phyloP scores from a whole-genome alignment of 2,329 filamentous ascomycete species.

The Tolypocladium tropicale region DNA sequence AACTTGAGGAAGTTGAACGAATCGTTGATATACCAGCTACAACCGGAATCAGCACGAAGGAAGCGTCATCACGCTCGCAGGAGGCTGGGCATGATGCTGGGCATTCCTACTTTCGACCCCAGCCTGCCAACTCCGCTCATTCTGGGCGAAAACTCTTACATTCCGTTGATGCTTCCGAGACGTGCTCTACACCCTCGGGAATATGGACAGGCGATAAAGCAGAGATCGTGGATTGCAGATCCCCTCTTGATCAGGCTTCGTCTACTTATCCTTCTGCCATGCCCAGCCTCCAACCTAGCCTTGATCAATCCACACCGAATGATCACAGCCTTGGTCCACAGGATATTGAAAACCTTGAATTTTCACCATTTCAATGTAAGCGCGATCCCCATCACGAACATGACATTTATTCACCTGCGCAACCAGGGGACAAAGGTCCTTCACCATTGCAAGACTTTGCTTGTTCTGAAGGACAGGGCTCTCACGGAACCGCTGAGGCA shows the following conservation, averaged over 20 bases:
- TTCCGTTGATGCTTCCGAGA: neutral
- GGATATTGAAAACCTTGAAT: constrained; percentile 23
- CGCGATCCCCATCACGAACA: too few relatives aligned
- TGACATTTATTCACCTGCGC: neutral
- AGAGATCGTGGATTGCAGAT: neutral
- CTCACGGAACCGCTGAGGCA: constrained; percentile 15
- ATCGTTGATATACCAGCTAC: constrained; percentile 3
- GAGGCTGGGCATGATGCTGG: neutral
- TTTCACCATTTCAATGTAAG: constrained; percentile 25
- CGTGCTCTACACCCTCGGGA: neutral
- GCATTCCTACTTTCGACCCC: neutral
- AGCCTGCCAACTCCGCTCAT: neutral
- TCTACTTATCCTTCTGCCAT: constrained; percentile 23
- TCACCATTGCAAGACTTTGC: constrained; percentile 8
- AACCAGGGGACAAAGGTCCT: constrained; percentile 12
- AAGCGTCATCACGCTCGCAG: neutral
- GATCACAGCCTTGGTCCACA: constrained; percentile 17
- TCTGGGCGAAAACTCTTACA: neutral
- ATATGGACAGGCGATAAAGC: neutral
- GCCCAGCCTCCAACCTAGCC: constrained; percentile 23
- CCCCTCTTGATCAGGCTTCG: constrained; percentile 11
- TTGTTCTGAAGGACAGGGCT: constrained; percentile 13
- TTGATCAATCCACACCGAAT: constrained; percentile 13
- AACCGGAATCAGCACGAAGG: neutral
- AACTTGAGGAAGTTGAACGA: constrained; percentile 7